Percentiles rank a stretch among this genome's conserved stretches.
phyloP scores from a whole-genome alignment of 768 basidiomycete species.

The Phaeotremella fagi region DNA sequence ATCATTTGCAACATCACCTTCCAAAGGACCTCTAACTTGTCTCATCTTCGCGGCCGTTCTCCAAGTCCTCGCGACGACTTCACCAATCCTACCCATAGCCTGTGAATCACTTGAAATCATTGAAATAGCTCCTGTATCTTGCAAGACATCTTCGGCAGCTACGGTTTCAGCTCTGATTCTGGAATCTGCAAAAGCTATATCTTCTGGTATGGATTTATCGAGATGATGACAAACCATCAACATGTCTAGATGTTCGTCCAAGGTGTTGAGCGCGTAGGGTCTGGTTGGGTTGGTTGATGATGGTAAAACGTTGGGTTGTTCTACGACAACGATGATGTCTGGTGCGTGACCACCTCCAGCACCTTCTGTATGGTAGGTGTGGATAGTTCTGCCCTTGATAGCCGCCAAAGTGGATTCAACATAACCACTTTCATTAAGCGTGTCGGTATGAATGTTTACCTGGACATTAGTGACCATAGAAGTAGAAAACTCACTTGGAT shows the following conservation, averaged over 20 bases:
- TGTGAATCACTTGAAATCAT: slow-evolving; percentile 97
- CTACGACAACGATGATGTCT: slow-evolving; percentile 96
- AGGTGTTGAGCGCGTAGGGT: slow-evolving; percentile 82
- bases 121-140: slow-evolving; percentile 87
- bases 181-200: slow-evolving; percentile 92
- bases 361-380: slow-evolving; percentile 95
- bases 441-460: slow-evolving; percentile 96
- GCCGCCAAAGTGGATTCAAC: slow-evolving; percentile 91
- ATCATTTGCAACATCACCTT: slow-evolving; percentile 73
- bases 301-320: slow-evolving; percentile 79
- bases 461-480: slow-evolving; percentile 30
- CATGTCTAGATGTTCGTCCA: slow-evolving; percentile 98
- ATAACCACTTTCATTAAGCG: slow-evolving; percentile 94
- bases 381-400: slow-evolving; percentile 84
- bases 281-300: slow-evolving; percentile 96
- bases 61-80: slow-evolving; percentile 90
- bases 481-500: slow-evolving; percentile 63
- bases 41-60: slow-evolving; percentile 94
- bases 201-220: slow-evolving; percentile 83
- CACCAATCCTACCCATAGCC: slow-evolving; percentile 97
- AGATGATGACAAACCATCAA: slow-evolving; percentile 99
- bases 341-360: slow-evolving; percentile 96
- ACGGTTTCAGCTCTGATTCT: slow-evolving; percentile 95
- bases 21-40: slow-evolving; percentile 69
- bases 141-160: slow-evolving; percentile 93